Evolutionary conservation across 192 early-diverging fungal genomes (phyloP), one percentile per base, ranked within the genome.

Genomic region (Entomortierella chlamydospora): DNA sequence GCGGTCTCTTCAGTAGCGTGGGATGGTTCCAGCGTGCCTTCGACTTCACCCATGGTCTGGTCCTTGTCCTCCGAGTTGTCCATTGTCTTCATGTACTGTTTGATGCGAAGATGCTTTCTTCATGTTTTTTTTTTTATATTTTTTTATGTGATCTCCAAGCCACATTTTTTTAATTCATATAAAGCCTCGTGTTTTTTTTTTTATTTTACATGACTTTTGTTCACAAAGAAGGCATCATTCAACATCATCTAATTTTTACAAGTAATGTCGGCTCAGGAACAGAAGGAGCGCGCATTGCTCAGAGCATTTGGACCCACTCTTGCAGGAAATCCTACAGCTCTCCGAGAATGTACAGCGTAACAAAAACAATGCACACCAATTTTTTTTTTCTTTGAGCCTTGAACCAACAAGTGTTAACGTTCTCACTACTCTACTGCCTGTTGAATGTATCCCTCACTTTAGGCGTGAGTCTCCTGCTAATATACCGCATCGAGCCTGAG

Each of bases 401-500:
- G n/a, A n/a, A n/a, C n/a, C n/a, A n/a, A n/a, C n/a, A n/a, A n/a
- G n/a, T n/a, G n/a, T n/a, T n/a, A n/a, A n/a, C n/a, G n/a, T n/a
- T n/a, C n/a, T n/a, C n/a, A n/a, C n/a, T n/a, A n/a, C n/a, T n/a
- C n/a, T n/a, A n/a, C n/a, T n/a, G n/a, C n/a, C n/a, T n/a, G n/a
- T n/a, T n/a, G n/a, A n/a, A n/a, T n/a, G n/a, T n/a, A n/a, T n/a
- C n/a, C n/a, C n/a, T n/a, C n/a, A n/a, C n/a, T n/a, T 9, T 70
- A 79, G 76, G 63, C 43, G 12, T 70, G 18, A 43, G 53, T 51
- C 57, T 79, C 0, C 26, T 79, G 37, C 61, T 39, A 28, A 79
- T 79, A 28, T 79, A 70, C 26, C 61, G 57, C 3, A 42, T 79
- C 18, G 76, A 79, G 34, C 68, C 76, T 1, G 53, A 66, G 43